Conservation (phyloP, 2,329 filamentous ascomycete species). For the Alternaria angustiovoidea region DNA sequence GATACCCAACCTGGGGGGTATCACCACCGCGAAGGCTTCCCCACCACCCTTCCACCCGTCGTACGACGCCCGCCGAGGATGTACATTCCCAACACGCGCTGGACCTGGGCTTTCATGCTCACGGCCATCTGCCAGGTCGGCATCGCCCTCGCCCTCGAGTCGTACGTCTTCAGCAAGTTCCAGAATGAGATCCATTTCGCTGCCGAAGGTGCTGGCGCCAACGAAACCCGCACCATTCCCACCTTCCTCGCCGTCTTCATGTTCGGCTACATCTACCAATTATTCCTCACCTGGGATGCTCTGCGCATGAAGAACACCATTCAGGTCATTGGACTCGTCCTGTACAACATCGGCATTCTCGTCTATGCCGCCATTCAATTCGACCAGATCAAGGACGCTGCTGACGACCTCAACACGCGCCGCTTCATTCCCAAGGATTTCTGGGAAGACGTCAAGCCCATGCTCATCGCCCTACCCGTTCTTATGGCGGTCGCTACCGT, state of each 20-base stretch:
- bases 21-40: conserved; percentile 51
- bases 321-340: conserved; percentile 92
- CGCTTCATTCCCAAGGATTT: conserved; percentile 62
- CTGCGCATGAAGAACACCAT: conserved; percentile 96
- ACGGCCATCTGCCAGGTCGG: conserved; percentile 78
- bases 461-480: conserved; percentile 83
- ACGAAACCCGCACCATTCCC: conserved; percentile 73
- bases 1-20: conserved; percentile 61
- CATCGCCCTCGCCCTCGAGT: conserved; percentile 83
- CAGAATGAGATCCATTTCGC: conserved; percentile 66
- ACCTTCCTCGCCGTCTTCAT: conserved; percentile 97
- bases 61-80: conserved; percentile 56
- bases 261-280: conserved; percentile 93
- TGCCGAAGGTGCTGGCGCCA: conserved; percentile 46
- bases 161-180: conserved; percentile 87
- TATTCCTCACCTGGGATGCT: conserved; percentile 91
- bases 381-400: conserved; percentile 83
- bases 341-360: conserved; percentile 90
- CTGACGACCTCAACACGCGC: conserved; percentile 61
- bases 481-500: conserved; percentile 81
- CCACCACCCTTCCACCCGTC: conserved; percentile 53
- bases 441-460: conserved; percentile 75
- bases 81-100: conserved; percentile 82
- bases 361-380: conserved; percentile 94
- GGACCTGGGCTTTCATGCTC: conserved; percentile 87